Evolutionary conservation across 371 early-diverging fungal genomes (phyloP), one percentile per base, ranked within the genome.

Genomic region (Quaeritorhiza haematococci): DNA sequence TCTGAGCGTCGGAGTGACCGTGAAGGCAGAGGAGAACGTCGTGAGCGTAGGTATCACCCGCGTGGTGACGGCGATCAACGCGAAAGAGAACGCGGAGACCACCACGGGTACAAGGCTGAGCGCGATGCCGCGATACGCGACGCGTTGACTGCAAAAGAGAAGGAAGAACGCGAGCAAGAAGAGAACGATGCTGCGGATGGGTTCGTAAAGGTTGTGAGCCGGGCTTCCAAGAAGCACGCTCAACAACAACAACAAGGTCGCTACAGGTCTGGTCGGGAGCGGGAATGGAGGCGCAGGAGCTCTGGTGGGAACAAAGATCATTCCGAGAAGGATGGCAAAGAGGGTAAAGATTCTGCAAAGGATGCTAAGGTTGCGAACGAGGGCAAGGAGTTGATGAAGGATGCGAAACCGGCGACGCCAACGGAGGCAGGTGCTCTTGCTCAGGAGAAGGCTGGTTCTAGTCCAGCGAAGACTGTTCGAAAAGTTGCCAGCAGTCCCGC

Each of bases 181-280:
- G 64, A 62, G 17, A 17, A 49, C 2, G 61, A 61, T 24, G 62
- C 56, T 17, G 59, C 65, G 7, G 69, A 64, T 34, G 62, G 64
- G 1, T 67, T 67, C 45, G 67, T 67, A 3, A 67, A 67, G 41
- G 67, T 67, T 10, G n/a, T n/a, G n/a, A n/a, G n/a, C n/a, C n/a
- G n/a, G n/a, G n/a, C n/a, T n/a, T n/a, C n/a, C n/a, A n/a, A n/a
- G n/a, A n/a, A n/a, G n/a, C n/a, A n/a, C n/a, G n/a, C n/a, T n/a
- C n/a, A n/a, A n/a, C n/a, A n/a, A n/a, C n/a, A n/a, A n/a, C n/a
- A n/a, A n/a, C n/a, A n/a, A n/a, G n/a, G n/a, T n/a, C n/a, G n/a
- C n/a, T n/a, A n/a, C n/a, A n/a, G n/a, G n/a, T n/a, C n/a, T n/a
- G n/a, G n/a, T n/a, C n/a, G n/a, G n/a, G n/a, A n/a, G n/a, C n/a